Base-by-base conservation (phyloP, 139 green algal genomes). In the Desmodesmus armatus region DNA sequence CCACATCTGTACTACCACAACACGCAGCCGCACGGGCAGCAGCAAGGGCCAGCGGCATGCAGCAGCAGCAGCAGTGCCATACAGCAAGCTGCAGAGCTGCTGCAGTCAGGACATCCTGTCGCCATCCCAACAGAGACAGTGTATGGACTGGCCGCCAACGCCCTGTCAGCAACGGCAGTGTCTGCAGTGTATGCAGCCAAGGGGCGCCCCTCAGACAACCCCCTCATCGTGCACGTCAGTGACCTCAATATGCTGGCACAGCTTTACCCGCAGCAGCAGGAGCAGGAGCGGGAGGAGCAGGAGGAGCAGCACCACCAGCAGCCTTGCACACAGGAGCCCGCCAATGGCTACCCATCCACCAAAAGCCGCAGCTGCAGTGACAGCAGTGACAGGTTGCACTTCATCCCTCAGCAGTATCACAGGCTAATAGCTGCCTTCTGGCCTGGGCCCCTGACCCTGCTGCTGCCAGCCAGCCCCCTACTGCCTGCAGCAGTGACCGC, bases 91-190 rank as follows among this genome's bases (percentile, higher is more conserved):
- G 87, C 75, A 25, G 49, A 49, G 0, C 21, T 81, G 15, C 77
- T 91, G 39, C 41, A 51, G 1, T 31, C 40, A 0, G 84, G 85
- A 7, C 23, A 66, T 17, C 41, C 85, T 15, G 89, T 94, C 2
- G 91, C 85, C 3, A 89, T 94, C 40, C 89, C 89, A 0, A 94
- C 91, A 1, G 91, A 94, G 44, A 94, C 91, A 5, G 91, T 94
- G 23, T 94, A 94, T 47, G 91, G 91, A 49, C 85, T 94, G 0
- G 91, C 89, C 4, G 89, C 78, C 11, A 89, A 91, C 73, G 91
- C 91, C 0, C 66, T 90, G 19, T 73, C 85, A 3, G 70, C 84
- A 0, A 17, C 44, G 2, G 89, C 88, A 1, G 91, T 93, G 21
- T 13, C 33, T 19, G n/a, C 62, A n/a, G 87, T 94, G 2, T 94